These are phyloP conservation scores for Trichosporon faecale DNA, from an alignment of 1,284 basidiomycete species.

Conservation along the genomic window DNA sequence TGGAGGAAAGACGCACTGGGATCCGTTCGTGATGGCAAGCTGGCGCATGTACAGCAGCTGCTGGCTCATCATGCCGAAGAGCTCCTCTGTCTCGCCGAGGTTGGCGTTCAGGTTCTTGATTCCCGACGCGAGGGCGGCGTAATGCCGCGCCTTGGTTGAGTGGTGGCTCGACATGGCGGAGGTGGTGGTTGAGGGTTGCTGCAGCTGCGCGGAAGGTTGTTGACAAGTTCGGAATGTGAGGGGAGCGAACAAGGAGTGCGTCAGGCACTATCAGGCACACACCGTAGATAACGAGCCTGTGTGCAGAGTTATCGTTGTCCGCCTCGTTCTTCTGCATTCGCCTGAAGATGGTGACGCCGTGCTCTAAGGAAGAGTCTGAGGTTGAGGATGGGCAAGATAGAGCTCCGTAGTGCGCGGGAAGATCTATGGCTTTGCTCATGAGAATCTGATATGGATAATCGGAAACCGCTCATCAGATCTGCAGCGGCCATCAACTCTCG, in stretches of 20 bases:
- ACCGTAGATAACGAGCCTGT: background rate
- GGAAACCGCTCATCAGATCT: no score
- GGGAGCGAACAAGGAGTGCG: background rate
- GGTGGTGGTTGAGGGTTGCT: background rate
- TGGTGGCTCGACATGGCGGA: constrained; percentile 29
- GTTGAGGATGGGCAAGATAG: no score
- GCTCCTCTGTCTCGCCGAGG: constrained; percentile 42
- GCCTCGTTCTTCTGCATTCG: background rate
- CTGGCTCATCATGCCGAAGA: constrained; percentile 39
- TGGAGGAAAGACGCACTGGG: constrained; percentile 47
- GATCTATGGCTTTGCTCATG: no score
- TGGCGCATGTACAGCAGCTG: constrained; percentile 43
- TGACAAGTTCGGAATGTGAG: background rate
- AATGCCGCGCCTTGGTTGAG: constrained; percentile 46
- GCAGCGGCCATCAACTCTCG: no score
- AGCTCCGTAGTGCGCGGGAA: no score
- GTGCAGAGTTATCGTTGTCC: background rate
- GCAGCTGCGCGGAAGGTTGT: background rate
- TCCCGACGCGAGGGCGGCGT: constrained; percentile 44
- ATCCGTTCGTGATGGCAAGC: constrained; percentile 43
- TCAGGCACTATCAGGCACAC: background rate
- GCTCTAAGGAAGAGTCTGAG: no score
- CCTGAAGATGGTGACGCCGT: no score
- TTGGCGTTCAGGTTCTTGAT: constrained; percentile 40
- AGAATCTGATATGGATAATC: no score